Evolutionary conservation across 352 stramenopile species (phyloP).

Genomic region (Ophiocytium majus): DNA sequence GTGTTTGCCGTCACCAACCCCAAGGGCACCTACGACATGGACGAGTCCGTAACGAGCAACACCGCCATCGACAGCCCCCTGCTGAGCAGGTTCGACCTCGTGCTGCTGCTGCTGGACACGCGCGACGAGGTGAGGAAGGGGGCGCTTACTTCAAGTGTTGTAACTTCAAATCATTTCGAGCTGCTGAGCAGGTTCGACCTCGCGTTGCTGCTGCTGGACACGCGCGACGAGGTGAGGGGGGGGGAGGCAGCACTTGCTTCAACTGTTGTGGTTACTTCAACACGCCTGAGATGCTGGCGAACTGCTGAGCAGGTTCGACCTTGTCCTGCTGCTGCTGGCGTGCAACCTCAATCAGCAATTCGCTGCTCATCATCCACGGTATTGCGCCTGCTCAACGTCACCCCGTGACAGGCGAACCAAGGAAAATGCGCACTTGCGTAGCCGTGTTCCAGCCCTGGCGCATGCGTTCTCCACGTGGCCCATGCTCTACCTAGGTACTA

Average conservation of each 20-base stretch:
- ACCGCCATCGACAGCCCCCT: slow-evolving; percentile 90
- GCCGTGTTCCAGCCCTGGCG: no score
- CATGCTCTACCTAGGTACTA: no score
- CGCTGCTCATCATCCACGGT: no score
- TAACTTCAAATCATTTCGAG: not conserved
- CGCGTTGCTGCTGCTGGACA: slow-evolving; percentile 90
- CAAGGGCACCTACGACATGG: slow-evolving; percentile 67
- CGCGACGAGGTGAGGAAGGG: slow-evolving; percentile 57
- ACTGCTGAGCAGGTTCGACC: slow-evolving; percentile 95
- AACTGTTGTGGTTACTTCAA: no score
- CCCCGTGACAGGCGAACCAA: no score
- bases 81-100: slow-evolving; percentile 94
- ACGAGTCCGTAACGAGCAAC: slow-evolving; percentile 83
- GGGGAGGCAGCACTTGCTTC: no score
- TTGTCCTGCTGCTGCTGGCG: slow-evolving; percentile 91
- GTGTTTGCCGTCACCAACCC: slow-evolving; percentile 90
- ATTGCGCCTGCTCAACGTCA: no score
- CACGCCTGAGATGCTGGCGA: no score
- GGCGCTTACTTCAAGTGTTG: slow-evolving; percentile 20
- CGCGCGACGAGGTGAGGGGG: slow-evolving; percentile 60
- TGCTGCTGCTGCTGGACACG: slow-evolving; percentile 89
- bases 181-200: slow-evolving; percentile 96
- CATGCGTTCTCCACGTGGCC: no score
- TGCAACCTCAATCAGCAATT: no score
- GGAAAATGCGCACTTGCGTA: no score